Conservation (phyloP, 1,284 basidiomycete genomes). For the Porogramme epimiltina region DNA sequence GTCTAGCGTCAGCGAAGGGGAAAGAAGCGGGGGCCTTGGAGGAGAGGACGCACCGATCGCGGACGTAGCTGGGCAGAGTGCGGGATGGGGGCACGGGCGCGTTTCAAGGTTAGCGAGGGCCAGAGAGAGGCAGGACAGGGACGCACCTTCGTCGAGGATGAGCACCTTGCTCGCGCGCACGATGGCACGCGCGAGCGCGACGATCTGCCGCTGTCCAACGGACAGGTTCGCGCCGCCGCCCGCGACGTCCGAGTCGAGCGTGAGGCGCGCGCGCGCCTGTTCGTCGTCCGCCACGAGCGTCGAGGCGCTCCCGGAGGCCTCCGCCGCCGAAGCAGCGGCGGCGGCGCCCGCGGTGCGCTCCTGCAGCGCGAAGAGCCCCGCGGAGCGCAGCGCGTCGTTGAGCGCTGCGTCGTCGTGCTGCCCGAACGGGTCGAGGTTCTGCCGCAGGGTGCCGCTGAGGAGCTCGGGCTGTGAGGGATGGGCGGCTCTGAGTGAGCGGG, state of each 20-base stretch:
- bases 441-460: constrained; percentile 36
- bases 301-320: too few species aligned
- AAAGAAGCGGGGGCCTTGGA: too few species aligned
- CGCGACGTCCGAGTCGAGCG: constrained; percentile 36
- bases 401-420: constrained; percentile 50
- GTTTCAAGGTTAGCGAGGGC: not conserved
- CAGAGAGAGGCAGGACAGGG: not conserved
- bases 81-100: too few species aligned
- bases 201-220: constrained; percentile 33
- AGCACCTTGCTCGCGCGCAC: constrained; percentile 37
- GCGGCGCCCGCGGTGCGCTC: not conserved
- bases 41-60: constrained; percentile 47
- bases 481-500: constrained; percentile 12
- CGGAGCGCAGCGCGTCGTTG: constrained; percentile 33
- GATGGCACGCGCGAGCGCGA: constrained; percentile 38
- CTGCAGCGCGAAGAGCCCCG: constrained; percentile 35
- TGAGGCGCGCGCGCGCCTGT: constrained; percentile 30
- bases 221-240: constrained; percentile 45
- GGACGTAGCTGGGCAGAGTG: constrained; percentile 44
- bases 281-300: not conserved
- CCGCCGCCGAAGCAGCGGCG: too few species aligned
- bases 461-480: constrained; percentile 52
- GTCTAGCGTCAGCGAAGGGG: not conserved
- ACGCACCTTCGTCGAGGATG: constrained; percentile 36
- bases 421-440: constrained; percentile 50